Evolutionary conservation across 257 asterid species (phyloP).

Genomic region (Solanum pimpinellifolium): DNA sequence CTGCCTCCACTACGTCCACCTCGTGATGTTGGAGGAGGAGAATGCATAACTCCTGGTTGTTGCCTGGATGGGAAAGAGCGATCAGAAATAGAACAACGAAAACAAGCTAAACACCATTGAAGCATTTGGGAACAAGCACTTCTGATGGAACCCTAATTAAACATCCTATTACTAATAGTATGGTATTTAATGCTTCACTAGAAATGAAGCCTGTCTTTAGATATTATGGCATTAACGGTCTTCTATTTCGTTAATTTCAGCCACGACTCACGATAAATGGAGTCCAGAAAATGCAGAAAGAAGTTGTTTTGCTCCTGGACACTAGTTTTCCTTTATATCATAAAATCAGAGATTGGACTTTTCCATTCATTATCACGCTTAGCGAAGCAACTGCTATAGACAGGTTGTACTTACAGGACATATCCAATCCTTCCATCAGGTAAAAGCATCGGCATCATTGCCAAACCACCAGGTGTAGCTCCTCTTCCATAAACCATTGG

Average conservation of each 20-base stretch:
- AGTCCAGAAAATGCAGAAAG: not conserved
- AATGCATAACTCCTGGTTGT: conserved; percentile 70
- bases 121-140: not conserved
- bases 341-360: not conserved
- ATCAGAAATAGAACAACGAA: not conserved
- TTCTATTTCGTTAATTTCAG: not conserved
- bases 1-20: conserved; percentile 33
- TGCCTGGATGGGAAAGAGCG: conserved; percentile 31
- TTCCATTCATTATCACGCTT: not conserved
- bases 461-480: conserved; percentile 72
- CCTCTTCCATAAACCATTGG: conserved; percentile 79
- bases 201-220: not conserved
- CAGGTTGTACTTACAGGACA: conserved; percentile 66
- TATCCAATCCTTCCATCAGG: conserved; percentile 99
- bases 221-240: not conserved
- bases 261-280: not conserved
- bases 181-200: not conserved
- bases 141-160: not conserved
- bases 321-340: not conserved
- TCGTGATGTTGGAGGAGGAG: conserved; percentile 50
- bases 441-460: conserved; percentile 98
- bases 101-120: not conserved
- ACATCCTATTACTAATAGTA: not conserved
- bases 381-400: not conserved
- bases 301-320: not conserved